Evolutionary conservation across 345 rosid genomes (phyloP).

Genomic region (Salix exigua): DNA sequence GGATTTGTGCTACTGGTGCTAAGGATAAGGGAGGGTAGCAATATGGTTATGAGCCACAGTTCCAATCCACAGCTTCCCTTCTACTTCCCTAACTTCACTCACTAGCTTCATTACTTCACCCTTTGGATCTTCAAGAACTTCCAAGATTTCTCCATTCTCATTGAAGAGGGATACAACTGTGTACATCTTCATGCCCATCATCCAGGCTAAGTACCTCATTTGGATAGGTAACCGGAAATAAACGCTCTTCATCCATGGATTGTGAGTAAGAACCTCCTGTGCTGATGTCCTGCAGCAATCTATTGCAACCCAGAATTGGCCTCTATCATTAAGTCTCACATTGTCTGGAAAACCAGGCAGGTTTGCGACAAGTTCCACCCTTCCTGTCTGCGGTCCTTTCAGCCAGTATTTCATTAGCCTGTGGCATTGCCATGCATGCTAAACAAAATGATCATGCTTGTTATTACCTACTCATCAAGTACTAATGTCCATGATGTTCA

Average conservation of each 20-base stretch:
- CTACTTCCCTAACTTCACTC: slow-evolving; percentile 81
- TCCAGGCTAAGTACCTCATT: slow-evolving; percentile 60
- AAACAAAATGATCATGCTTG: background rate
- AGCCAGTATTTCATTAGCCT: slow-evolving; percentile 92
- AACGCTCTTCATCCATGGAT: slow-evolving; percentile 77
- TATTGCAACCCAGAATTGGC: slow-evolving; percentile 94
- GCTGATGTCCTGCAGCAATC: slow-evolving; percentile 87
- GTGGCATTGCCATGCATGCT: background rate
- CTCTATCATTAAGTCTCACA: slow-evolving; percentile 68
- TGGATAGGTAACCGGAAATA: slow-evolving; percentile 71
- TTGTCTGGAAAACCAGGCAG: slow-evolving; percentile 98
- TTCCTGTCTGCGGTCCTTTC: slow-evolving; percentile 60
- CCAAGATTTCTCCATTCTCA: slow-evolving; percentile 60
- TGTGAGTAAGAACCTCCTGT: slow-evolving; percentile 62
- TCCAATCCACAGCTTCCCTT: slow-evolving; percentile 95
- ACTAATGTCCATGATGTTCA: background rate
- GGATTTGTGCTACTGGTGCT: background rate
- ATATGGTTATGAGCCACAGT: slow-evolving; percentile 97
- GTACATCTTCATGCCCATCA: slow-evolving; percentile 96
- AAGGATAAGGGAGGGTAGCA: slow-evolving; percentile 70
- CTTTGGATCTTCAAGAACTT: slow-evolving; percentile 81
- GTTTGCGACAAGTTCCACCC: slow-evolving; percentile 47
- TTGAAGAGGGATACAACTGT: slow-evolving; percentile 60
- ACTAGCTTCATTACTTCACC: slow-evolving; percentile 88
- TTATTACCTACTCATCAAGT: background rate